phyloP scores from a whole-genome alignment of 805 yeast genomes.

The Candida gorgasii region DNA sequence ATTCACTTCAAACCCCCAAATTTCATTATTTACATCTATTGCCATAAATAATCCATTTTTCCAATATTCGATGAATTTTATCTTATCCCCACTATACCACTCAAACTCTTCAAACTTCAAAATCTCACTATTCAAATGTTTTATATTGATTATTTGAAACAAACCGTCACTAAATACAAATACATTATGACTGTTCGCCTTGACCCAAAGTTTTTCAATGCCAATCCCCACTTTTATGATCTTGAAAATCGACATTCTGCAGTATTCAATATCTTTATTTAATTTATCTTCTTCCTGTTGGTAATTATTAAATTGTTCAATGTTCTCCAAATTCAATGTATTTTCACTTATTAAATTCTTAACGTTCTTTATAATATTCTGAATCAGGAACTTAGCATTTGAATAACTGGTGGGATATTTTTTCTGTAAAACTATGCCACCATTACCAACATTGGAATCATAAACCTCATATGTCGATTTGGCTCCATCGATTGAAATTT shows the following conservation, averaged over 20 bases:
- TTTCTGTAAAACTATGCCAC: constrained; percentile 25
- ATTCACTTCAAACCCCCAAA: constrained; percentile 5
- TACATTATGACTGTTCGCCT: constrained; percentile 40
- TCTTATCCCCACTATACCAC: constrained; percentile 27
- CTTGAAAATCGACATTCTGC: constrained; percentile 29
- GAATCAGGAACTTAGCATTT: constrained; percentile 28
- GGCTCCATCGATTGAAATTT: constrained; percentile 29
- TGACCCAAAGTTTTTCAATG: constrained; percentile 34
- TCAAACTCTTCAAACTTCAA: constrained; percentile 25
- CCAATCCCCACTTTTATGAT: constrained; percentile 36
- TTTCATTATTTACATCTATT: constrained; percentile 18
- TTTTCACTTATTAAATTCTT: constrained; percentile 18
- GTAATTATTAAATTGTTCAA: constrained; percentile 33
- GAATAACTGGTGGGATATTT: constrained; percentile 32
- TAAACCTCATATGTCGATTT: constrained; percentile 34
- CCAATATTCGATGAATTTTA: constrained; percentile 25
- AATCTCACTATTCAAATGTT: constrained; percentile 29
- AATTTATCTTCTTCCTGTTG: constrained; percentile 32
- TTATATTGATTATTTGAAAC: constrained; percentile 37
- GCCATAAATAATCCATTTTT: constrained; percentile 30
- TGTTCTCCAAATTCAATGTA: constrained; percentile 29
- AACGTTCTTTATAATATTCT: constrained; percentile 35
- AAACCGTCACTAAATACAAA: constrained; percentile 28
- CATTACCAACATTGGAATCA: constrained; percentile 20
- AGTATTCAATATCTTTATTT: constrained; percentile 27